Evolutionary conservation across 768 basidiomycete genomes (phyloP).

Genomic region (Tulasnella sp.): DNA sequence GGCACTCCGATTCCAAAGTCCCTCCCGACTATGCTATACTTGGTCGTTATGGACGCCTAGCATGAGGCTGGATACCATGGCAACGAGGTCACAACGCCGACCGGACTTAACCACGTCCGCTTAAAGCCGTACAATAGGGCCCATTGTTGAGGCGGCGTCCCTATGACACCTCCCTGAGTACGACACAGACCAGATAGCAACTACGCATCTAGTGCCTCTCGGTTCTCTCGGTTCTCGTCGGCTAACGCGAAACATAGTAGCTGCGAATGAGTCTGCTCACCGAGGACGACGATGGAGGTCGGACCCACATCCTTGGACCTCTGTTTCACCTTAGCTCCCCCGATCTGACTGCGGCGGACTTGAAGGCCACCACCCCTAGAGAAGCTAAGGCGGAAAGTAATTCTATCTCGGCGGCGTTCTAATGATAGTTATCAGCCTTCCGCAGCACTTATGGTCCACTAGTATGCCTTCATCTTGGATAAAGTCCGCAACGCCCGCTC

Average conservation of each 20-base stretch:
- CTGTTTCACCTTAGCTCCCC: not conserved
- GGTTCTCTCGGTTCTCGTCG: not conserved
- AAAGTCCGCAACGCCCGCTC: not conserved
- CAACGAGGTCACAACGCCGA: not conserved
- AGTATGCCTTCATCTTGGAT: not conserved
- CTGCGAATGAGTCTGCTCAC: not conserved
- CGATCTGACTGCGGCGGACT: not conserved
- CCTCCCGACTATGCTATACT: not conserved
- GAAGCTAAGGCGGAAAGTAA: not conserved
- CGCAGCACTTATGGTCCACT: not conserved
- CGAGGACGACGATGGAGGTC: not conserved
- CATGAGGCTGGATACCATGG: not conserved
- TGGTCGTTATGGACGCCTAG: not conserved
- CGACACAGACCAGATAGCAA: not conserved
- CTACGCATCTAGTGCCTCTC: not conserved
- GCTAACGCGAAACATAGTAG: not conserved
- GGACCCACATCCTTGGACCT: not conserved
- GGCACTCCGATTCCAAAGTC: not conserved
- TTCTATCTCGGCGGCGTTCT: not conserved
- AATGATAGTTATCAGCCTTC: not conserved
- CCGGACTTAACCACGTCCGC: not conserved
- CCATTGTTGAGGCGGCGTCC: not conserved
- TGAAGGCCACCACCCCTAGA: not conserved
- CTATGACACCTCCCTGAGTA: not conserved
- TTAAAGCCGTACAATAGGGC: not conserved